Conservation (phyloP, 352 stramenopile species). For the Globisporangium spinosum region DNA sequence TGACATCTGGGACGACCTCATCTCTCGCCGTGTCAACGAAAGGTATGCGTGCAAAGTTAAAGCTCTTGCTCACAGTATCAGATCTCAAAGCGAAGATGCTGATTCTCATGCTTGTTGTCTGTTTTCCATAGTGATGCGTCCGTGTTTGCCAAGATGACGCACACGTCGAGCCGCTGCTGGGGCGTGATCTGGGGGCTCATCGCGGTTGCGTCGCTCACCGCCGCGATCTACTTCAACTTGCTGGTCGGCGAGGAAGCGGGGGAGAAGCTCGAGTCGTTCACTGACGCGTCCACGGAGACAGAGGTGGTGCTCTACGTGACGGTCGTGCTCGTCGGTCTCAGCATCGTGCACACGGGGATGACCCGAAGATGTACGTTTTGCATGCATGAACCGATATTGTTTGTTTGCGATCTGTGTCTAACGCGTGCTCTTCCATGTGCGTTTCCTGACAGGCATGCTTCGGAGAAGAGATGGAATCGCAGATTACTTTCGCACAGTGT, state of each 20-base stretch:
- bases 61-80: not conserved
- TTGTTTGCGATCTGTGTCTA: not conserved
- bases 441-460: not conserved
- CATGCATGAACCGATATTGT: not conserved
- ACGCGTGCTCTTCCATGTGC: not conserved
- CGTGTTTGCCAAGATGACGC: conserved; percentile 87
- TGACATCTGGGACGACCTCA: conserved; percentile 90
- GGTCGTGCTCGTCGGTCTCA: conserved; percentile 44
- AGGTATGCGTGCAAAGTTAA: conserved; percentile 26
- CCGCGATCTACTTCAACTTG: conserved; percentile 84
- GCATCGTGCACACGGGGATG: conserved; percentile 61
- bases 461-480: conserved; percentile 11
- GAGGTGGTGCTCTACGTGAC: conserved; percentile 49
- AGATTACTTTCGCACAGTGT: conserved; percentile 11
- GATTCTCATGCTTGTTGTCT: not conserved
- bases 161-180: conserved; percentile 89
- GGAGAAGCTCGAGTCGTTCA: conserved; percentile 41
- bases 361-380: conserved; percentile 57
- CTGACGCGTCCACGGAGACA: conserved; percentile 52
- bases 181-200: conserved; percentile 86
- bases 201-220: conserved; percentile 67
- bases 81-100: not conserved
- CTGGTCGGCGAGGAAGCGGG: conserved; percentile 59
- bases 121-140: conserved; percentile 59
- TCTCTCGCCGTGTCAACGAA: conserved; percentile 84